Base-by-base conservation (phyloP, 495 filamentous ascomycete species). In the Tuber borchii region DNA sequence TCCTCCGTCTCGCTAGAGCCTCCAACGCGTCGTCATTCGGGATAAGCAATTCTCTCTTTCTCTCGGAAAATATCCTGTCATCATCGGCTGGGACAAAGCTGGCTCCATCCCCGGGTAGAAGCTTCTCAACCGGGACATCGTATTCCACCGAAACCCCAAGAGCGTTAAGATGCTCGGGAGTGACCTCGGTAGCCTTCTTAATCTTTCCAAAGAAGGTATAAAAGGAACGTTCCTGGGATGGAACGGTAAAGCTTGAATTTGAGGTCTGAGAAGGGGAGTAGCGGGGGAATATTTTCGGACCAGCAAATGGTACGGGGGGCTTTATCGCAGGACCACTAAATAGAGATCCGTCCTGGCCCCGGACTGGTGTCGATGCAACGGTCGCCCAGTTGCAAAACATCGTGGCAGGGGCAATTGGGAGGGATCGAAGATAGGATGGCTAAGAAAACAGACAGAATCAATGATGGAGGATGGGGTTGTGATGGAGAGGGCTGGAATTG, bases 351-450 rank as follows among this genome's bases (percentile, higher is more conserved):
- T 65, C 56, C 26, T 1, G 56, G 26, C 56, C 56, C 14, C 14
- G 56, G n/a, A 71, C 40, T 72, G 83, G 78, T 73, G 79, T 73
- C 44, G 69, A 7, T 43, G 43, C 22, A 72, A 82, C 72, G 75
- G 82, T 69, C 78, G 74, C 72, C 84, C 85, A 75, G 84, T 82
- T 77, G 84, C 78, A 46, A 73, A 79, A 79, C 78, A 79, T 79
- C 20, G 42, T 79, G 12, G 78, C 48, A 37, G 34, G 46, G 78
- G 68, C 44, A 65, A 84, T 80, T 56, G 83, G 77, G 71, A 76
- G 82, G 75, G 83, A 65, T 34, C 56, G 56, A 17, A 34, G 17
- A 14, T 5, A 19, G 56, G 56, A 65, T 34, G 26, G 14, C 31
- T 65, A 34, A 34, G 56, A 31, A 16, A 31, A 34, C 26, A 19